These are phyloP conservation scores for Zhuliangozyma parablackwelliae DNA, from an alignment of 1,139 yeast species.

Conservation along the genomic window DNA sequence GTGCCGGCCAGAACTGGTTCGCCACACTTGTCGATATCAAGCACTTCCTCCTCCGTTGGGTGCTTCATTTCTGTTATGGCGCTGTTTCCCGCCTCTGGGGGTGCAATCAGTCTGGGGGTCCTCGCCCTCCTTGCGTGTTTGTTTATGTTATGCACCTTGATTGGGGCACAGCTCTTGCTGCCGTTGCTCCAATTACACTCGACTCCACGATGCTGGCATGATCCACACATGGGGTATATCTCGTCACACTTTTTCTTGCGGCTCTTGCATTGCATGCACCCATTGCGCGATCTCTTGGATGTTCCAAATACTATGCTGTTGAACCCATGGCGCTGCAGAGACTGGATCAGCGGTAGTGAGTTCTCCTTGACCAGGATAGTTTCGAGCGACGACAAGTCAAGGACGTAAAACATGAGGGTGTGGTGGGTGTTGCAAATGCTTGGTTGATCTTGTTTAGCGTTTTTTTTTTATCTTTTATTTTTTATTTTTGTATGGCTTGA, in stretches of 20 bases:
- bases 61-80: too few species aligned
- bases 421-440: too few species aligned
- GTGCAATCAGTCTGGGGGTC: too few species aligned
- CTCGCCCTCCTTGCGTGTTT: too few species aligned
- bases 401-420: slow-evolving; percentile 5
- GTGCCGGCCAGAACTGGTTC: too few species aligned
- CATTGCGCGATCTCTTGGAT: slow-evolving; percentile 14
- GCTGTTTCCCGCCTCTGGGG: too few species aligned
- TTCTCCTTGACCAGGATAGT: slow-evolving; percentile 3
- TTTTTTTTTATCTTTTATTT: too few species aligned
- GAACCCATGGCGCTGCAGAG: neutral
- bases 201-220: slow-evolving; percentile 17
- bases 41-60: too few species aligned
- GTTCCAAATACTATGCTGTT: slow-evolving; percentile 5
- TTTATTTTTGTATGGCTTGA: too few species aligned
- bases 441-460: too few species aligned
- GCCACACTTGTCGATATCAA: too few species aligned
- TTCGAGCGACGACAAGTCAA: slow-evolving; percentile 7
- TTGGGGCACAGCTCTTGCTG: neutral
- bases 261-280: slow-evolving; percentile 13
- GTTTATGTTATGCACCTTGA: too few species aligned
- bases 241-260: slow-evolving; percentile 24
- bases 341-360: neutral
- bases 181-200: slow-evolving; percentile 15
- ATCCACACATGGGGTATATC: slow-evolving; percentile 21